These are phyloP conservation scores for Lycium ferocissimum DNA, from an alignment of 257 asterid species.

Conservation along the genomic window DNA sequence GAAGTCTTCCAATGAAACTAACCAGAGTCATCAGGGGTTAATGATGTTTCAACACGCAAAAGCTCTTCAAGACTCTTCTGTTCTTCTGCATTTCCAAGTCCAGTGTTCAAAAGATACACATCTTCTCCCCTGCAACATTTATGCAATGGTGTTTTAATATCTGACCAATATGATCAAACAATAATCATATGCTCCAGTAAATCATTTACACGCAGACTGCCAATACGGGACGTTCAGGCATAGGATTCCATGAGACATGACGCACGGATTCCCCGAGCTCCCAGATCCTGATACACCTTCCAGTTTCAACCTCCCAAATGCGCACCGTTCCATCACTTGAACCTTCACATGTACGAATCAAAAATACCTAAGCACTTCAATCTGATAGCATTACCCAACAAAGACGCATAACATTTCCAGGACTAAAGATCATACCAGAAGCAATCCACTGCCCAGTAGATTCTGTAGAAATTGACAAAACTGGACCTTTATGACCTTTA, in stretches of 20 bases:
- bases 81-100: conserved; percentile 76
- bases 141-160: conserved; percentile 29
- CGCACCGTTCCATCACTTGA: conserved; percentile 95
- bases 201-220: conserved; percentile 82
- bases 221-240: conserved; percentile 75
- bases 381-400: conserved; percentile 13
- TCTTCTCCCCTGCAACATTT: conserved; percentile 68
- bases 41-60: conserved; percentile 59
- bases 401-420: conserved; percentile 21
- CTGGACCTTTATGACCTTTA: conserved; percentile 94
- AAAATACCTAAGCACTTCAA: conserved; percentile 19
- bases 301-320: conserved; percentile 96
- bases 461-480: conserved; percentile 72
- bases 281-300: conserved; percentile 87
- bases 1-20: conserved; percentile 35
- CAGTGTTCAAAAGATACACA: conserved; percentile 68
- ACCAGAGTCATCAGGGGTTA: conserved; percentile 67
- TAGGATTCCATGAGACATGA: conserved; percentile 91
- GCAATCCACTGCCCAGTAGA: conserved; percentile 96
- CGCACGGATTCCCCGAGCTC: conserved; percentile 73
- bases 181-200: conserved; percentile 17
- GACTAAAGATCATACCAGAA: conserved; percentile 66
- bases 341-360: conserved; percentile 54
- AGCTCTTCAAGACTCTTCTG: conserved; percentile 64
- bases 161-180: conserved; percentile 31